phyloP scores from a whole-genome alignment of 306 rosid genomes.

The Pyrus betulifolia region DNA sequence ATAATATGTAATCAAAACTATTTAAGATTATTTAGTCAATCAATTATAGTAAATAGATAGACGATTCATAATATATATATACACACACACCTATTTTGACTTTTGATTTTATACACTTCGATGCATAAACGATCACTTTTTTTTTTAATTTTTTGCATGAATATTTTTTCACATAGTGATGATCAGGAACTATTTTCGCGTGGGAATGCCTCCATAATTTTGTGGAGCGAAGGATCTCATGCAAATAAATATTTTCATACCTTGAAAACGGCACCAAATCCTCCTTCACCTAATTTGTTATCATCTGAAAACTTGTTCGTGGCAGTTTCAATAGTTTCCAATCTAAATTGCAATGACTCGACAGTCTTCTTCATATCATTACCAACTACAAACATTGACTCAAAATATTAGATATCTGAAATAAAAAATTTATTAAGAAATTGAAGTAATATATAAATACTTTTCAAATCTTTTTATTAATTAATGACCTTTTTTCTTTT shows the following conservation, averaged over 20 bases:
- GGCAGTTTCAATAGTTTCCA: constrained; percentile 34
- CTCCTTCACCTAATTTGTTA: constrained; percentile 25
- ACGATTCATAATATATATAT: no score
- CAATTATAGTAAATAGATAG: no score
- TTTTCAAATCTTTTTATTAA: not conserved
- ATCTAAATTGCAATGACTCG: constrained; percentile 35
- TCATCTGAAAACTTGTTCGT: constrained; percentile 32
- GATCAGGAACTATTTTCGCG: no score
- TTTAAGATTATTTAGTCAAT: no score
- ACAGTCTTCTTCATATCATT: not conserved
- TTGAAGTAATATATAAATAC: not conserved
- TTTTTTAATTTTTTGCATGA: no score
- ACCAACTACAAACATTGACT: not conserved
- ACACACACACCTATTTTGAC: no score
- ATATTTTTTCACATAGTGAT: no score
- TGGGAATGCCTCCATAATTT: no score
- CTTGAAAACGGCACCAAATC: constrained; percentile 54
- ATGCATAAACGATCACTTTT: no score
- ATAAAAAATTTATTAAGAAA: not conserved
- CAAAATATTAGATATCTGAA: not conserved
- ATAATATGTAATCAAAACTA: no score
- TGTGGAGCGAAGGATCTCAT: no score
- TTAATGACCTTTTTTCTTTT: not conserved
- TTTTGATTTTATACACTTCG: no score
- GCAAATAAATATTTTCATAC: constrained; percentile 5